Evolutionary conservation across 1,284 basidiomycete genomes (phyloP), one percentile per base, ranked within the genome.

Genomic region (Puccinia triticina): DNA sequence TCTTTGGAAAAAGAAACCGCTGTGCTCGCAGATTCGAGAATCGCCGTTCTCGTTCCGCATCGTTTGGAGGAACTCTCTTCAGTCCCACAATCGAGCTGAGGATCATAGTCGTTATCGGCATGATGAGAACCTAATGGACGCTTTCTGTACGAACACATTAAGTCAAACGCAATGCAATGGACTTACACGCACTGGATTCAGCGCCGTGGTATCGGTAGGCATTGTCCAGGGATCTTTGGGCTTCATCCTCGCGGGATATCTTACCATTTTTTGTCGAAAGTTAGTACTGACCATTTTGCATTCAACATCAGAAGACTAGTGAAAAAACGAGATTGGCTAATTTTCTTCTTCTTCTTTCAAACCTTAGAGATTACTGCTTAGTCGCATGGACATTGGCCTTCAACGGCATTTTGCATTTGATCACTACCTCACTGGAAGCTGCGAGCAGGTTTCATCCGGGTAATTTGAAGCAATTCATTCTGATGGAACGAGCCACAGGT

Each of bases 81-180:
- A 32, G 59, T 61, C 29, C 59, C 29, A 12, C 32, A 66, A 32
- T 66, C 64, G 21, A 66, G 64, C 64, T 66, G 37, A 40, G 37
- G 34, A 43, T 66, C 37, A 66, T 66, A 66, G 21, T 37, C 29
- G 7, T 66, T 23, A 50, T 74, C 26, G 53, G 67, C 55, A 71
- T 43, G 53, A 80, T 80, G 77, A 67, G 77, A 72, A 43, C 40
- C 55, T 57, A 72, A 81, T 81, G 79, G 71, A 43, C 37, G 71
- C 69, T 64, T 81, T 81, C 61, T 81, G 79, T 37, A 61, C 71
- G 23, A 81, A 81, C 79, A 74, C 61, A 43, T 53, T 81, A 37
- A 32, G 43, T 21, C 71, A 74, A 61, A 81, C 79, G 32, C 79
- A 81, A 50, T 81, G 79, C 71, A 81, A 81, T 48, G 79, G 79